Conservation (phyloP, 2,329 filamentous ascomycete species). For the Arthrinium phaeospermum region DNA sequence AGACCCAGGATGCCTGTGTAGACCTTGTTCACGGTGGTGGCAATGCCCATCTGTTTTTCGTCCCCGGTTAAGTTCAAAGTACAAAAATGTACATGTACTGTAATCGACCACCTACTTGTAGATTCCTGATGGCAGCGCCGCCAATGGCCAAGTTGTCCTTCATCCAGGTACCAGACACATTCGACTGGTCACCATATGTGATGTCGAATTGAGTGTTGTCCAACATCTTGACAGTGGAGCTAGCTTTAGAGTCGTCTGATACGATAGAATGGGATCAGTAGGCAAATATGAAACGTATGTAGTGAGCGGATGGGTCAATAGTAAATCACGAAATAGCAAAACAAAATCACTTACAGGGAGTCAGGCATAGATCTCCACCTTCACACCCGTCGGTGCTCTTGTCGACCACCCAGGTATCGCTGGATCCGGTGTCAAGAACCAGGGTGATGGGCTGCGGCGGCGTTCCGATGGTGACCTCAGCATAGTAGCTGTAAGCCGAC, state of each 20-base stretch:
- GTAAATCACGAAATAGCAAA: neutral
- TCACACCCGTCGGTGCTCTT: neutral
- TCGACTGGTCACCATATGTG: conserved; percentile 26
- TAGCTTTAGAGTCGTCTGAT: neutral
- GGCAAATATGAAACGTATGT: neutral
- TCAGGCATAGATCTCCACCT: neutral
- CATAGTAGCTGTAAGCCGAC: conserved; percentile 26
- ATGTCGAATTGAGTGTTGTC: neutral
- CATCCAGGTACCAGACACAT: conserved; percentile 62
- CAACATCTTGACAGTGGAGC: neutral
- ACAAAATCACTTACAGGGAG: neutral
- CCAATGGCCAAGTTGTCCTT: conserved; percentile 60
- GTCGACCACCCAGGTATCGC: conserved; percentile 58
- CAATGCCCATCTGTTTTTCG: neutral
- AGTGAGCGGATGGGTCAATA: too few species aligned
- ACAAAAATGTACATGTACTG: conserved; percentile 33
- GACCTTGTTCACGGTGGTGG: conserved; percentile 41
- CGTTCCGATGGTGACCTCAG: conserved; percentile 63
- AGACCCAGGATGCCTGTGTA: conserved; percentile 64
- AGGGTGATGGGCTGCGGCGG: conserved; percentile 60
- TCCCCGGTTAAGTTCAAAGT: neutral
- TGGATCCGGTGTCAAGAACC: conserved; percentile 67
- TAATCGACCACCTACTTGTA: conserved; percentile 57
- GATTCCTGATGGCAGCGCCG: conserved; percentile 51
- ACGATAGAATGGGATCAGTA: neutral